Evolutionary conservation across 176 grass and related monocot genomes (phyloP), one percentile per base, ranked within the genome.

Genomic region (Oryza nivara): DNA sequence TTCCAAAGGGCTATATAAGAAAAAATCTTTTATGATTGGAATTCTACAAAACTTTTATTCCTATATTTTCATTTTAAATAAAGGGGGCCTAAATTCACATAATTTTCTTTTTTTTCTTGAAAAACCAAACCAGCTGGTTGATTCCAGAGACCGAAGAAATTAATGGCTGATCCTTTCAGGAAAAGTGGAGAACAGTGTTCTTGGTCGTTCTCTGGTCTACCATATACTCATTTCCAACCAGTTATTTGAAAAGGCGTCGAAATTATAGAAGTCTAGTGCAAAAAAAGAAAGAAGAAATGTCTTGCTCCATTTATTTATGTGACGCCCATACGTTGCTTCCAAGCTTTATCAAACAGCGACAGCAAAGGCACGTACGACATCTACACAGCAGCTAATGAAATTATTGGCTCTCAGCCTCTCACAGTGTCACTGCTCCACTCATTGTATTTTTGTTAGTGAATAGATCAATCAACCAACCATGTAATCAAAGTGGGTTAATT

Each of bases 301-400:
- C 47, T 30, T 6, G 60, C 32, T 73, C 70, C 26, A 74, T 61
- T 10, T 51, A 30, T 68, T 75, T 65, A 11, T 75, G 12, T 60
- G 54, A 58, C 20, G 61, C 68, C 35, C 63, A 38, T 67, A 48
- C 25, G 51, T 82, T 76, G 78, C 78, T 87, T 87, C 70, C 25
- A 70, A 82, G 64, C 72, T 86, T 72, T 82, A 60, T 66, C 67
- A 20, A 48, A 49, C 19, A 12, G 14, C 5, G 56, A 60, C 79
- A 67, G 9, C 78, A 36, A 82, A 46, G 9, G 45, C 73, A 73
- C 23, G 78, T 72, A 72, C 56, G 67, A 90, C 49, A 56, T 68
- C 46, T 73, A 82, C 79, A 19, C 73, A 6, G 23, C 80, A 86
- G 35, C 73, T 68, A 78, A 82, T 32, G 14, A 68, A 66, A 67